phyloP scores from a whole-genome alignment of 176 grass and related monocot genomes.

The Hyparrhenia diplandra region DNA sequence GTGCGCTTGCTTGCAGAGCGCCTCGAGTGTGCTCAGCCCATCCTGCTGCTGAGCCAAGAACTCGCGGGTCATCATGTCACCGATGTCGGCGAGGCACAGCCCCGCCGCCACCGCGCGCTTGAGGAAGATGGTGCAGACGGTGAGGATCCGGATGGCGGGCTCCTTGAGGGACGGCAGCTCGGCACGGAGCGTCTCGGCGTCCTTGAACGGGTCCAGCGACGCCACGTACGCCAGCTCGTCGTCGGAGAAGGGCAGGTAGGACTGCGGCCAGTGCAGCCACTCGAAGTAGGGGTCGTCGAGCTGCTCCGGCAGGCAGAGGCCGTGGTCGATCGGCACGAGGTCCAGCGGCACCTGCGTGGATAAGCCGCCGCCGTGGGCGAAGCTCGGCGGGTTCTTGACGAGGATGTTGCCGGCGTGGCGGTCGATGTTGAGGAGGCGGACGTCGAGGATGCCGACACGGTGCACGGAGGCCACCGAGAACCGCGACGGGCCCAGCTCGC shows the following conservation, averaged over 20 bases:
- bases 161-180: constrained; percentile 66
- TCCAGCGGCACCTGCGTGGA: constrained; percentile 20
- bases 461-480: constrained; percentile 76
- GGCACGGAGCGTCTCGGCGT: constrained; percentile 62
- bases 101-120: constrained; percentile 56
- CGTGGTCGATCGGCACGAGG: constrained; percentile 92
- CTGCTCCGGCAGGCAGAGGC: constrained; percentile 81
- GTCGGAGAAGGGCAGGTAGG: constrained; percentile 50
- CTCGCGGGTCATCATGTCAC: constrained; percentile 87
- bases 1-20: constrained; percentile 53
- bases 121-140: constrained; percentile 75
- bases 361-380: not conserved
- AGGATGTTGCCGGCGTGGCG: constrained; percentile 96
- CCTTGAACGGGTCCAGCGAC: constrained; percentile 62
- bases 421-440: constrained; percentile 92
- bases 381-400: constrained; percentile 45
- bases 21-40: constrained; percentile 61
- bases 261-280: constrained; percentile 96
- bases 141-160: constrained; percentile 54
- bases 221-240: constrained; percentile 52
- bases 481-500: constrained; percentile 77
- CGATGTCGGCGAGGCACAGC: constrained; percentile 82
- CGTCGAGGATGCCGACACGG: constrained; percentile 85
- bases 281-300: constrained; percentile 94
- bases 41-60: constrained; percentile 44